phyloP scores from a whole-genome alignment of 805 yeast genomes.

The Starmerella etchellsii region DNA sequence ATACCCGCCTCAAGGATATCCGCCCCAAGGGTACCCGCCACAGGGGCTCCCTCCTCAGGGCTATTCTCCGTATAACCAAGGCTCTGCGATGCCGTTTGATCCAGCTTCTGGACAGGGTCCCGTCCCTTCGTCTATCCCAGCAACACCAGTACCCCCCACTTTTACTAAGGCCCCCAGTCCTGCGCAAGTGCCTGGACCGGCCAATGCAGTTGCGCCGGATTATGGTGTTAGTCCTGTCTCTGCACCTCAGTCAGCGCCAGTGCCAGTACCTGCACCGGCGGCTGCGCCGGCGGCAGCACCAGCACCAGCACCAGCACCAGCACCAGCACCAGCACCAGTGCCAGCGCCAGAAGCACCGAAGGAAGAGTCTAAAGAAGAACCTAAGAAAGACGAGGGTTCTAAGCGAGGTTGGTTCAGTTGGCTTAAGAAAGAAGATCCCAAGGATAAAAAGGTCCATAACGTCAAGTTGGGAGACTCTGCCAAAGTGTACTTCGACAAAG shows the following conservation, averaged over 20 bases:
- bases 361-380: slow-evolving; percentile 3
- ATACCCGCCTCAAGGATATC: background rate
- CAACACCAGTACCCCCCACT: too few species aligned
- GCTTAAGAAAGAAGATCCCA: slow-evolving; percentile 40
- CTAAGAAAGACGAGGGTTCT: slow-evolving; percentile 17
- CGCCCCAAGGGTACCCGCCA: background rate
- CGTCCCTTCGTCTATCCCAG: too few species aligned
- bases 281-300: background rate
- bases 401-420: slow-evolving; percentile 42
- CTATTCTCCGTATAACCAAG: background rate
- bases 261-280: background rate
- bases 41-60: background rate
- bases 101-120: too few species aligned
- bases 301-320: slow-evolving; percentile 18
- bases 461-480: slow-evolving; percentile 60
- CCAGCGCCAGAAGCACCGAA: slow-evolving; percentile 3
- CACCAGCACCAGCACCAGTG: slow-evolving; percentile 9
- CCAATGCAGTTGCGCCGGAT: too few species aligned
- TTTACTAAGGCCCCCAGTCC: too few species aligned
- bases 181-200: background rate
- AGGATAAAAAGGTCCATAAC: slow-evolving; percentile 57
- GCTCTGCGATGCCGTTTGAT: too few species aligned
- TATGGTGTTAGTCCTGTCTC: too few species aligned
- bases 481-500: slow-evolving; percentile 69
- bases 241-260: background rate